Evolutionary conservation across 768 basidiomycete species (phyloP), one percentile per base, ranked within the genome.

Genomic region (Russula griseocarnosa): DNA sequence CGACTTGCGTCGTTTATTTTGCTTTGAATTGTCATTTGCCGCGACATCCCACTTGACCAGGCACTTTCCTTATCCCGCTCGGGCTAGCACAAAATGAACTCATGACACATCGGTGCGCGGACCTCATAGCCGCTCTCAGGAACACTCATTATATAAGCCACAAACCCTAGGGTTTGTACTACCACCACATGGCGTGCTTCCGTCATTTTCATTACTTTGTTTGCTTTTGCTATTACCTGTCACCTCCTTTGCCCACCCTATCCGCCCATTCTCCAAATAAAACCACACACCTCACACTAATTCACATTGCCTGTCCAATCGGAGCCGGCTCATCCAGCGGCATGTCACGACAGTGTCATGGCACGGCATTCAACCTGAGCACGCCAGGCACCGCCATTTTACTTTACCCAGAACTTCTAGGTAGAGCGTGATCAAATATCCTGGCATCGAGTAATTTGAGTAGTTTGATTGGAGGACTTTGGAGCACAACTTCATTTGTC

Each of bases 31-130:
- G 58, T 47, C 59, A 60, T 55, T 44, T 64, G 58, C 63, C 58
- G 58, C 62, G 36, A 58, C 13, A 44, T 24, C 63, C 55, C 50
- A 52, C 49, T 57, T 61, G 64, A 61, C 49, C 60, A 65, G 64
- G 64, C 64, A 65, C 64, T 61, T 65, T 55, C 55, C 59, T 65
- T 65, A 40, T 61, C 63, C 63, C 47, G 54, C 58, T 60, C 22
- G n/a, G 63, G 63, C 60, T 65, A 65, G 63, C 47, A 54, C 52
- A 3, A 38, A n/a, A 47, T 16, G 40, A 40, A 22, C 20, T 24
- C 18, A 50, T 47, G 62, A 63, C 62, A 63, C 57, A 49, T 53
- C 38, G 38, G 34, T 34, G n/a, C 32, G 32, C 44, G 50, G 52
- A 20, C 11, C 28, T 20, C 5, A 55, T 38, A 24, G 54, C 54